Evolutionary conservation across 1,284 basidiomycete species (phyloP).

Genomic region (Caloboletus inedulis): DNA sequence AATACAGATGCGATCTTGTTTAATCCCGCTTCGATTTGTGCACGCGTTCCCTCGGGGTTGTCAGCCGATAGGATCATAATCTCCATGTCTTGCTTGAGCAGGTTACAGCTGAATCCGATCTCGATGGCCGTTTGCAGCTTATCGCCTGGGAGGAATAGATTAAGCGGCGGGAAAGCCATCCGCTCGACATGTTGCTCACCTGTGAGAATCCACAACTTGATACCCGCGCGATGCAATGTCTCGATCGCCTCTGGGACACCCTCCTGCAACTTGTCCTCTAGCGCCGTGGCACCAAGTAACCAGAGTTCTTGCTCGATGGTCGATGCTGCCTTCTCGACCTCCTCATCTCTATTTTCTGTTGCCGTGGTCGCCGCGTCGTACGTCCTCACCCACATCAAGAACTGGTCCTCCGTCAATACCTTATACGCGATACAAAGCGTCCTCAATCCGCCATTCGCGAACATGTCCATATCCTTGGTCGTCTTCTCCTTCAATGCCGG

Average conservation of each 20-base stretch:
- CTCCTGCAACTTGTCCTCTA: constrained; percentile 96
- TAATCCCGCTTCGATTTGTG: constrained; percentile 89
- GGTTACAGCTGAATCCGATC: constrained; percentile 90
- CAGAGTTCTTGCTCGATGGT: constrained; percentile 78
- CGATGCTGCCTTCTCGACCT: constrained; percentile 86
- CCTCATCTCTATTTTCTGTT: constrained; percentile 80
- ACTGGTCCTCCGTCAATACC: constrained; percentile 81
- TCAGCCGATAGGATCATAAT: constrained; percentile 96
- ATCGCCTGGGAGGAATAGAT: constrained; percentile 58
- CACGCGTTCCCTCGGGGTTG: constrained; percentile 67
- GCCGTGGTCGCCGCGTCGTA: constrained; percentile 82
- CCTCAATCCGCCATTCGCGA: constrained; percentile 89
- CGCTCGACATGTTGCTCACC: constrained; percentile 41
- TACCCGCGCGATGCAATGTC: constrained; percentile 86
- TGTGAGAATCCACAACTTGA: constrained; percentile 96
- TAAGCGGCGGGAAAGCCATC: background rate
- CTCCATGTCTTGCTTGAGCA: constrained; percentile 90
- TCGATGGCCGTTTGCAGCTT: constrained; percentile 98
- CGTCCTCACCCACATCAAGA: constrained; percentile 72
- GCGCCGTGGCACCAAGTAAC: constrained; percentile 90
- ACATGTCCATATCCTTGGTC: constrained; percentile 83
- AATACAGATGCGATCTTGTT: constrained; percentile 90
- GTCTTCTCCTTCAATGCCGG: constrained; percentile 74
- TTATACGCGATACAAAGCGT: constrained; percentile 90
- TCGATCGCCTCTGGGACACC: constrained; percentile 97